phyloP scores from a whole-genome alignment of 2,329 filamentous ascomycete species.

The Paradendryphiella salina region DNA sequence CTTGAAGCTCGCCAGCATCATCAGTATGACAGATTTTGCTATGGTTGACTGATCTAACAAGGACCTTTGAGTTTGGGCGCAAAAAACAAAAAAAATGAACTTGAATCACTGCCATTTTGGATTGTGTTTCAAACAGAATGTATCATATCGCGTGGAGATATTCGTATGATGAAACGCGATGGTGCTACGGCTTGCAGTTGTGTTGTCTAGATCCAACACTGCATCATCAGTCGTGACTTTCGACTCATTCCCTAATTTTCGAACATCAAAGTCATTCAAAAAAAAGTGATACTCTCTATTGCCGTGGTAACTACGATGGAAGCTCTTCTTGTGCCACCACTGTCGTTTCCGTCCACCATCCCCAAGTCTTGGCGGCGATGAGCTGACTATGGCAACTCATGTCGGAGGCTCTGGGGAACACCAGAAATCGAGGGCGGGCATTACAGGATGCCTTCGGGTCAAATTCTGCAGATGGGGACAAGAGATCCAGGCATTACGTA shows the following conservation, averaged over 20 bases:
- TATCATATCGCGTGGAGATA: no score
- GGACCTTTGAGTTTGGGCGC: no score
- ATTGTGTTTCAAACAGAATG: no score
- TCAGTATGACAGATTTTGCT: no score
- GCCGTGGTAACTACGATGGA: not conserved
- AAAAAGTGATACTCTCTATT: not conserved
- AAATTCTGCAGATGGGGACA: constrained; percentile 17
- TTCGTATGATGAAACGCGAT: no score
- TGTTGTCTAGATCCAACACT: not conserved
- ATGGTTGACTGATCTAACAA: no score
- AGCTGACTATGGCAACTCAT: constrained; percentile 7
- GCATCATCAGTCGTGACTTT: not conserved
- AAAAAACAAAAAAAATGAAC: no score
- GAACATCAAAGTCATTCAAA: no score
- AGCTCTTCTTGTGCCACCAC: not conserved
- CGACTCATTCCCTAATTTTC: not conserved
- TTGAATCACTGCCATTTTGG: no score
- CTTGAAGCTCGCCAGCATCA: no score
- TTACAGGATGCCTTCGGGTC: constrained; percentile 16
- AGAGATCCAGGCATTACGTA: constrained; percentile 46
- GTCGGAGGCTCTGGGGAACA: not conserved
- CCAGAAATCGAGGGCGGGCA: constrained; percentile 7
- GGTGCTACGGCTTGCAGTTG: not conserved
- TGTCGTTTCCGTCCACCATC: not conserved
- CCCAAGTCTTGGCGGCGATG: constrained; percentile 23